Percentiles rank a stretch among this genome's conserved stretches.
Evolutionary conservation across 345 rosid species (phyloP).

Genomic region (Orychophragmus violaceus): DNA sequence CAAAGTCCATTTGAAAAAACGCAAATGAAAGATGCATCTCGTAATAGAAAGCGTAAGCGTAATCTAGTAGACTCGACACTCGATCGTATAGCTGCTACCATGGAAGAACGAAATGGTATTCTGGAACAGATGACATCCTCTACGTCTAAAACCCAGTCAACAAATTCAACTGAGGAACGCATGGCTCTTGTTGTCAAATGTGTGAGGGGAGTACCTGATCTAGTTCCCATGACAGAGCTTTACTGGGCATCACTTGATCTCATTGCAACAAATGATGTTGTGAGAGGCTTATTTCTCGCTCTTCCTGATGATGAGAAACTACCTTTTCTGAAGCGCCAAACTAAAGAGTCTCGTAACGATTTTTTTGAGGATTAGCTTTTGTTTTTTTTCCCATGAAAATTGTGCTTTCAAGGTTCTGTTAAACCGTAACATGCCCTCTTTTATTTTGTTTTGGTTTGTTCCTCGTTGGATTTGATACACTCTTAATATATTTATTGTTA

Average conservation of each 20-base stretch:
- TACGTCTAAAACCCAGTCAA: neutral
- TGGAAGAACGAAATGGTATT: neutral
- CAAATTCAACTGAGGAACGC: neutral
- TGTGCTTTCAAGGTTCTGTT: too few species aligned
- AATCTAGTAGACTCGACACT: neutral
- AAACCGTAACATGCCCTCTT: too few species aligned
- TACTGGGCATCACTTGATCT: neutral
- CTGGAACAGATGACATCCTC: neutral
- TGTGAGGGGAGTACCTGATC: neutral
- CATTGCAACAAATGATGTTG: neutral
- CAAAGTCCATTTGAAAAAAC: neutral
- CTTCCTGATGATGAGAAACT: neutral
- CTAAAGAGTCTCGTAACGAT: neutral
- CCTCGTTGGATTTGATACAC: neutral
- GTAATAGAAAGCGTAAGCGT: neutral
- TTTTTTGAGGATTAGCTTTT: neutral
- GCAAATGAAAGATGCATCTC: neutral
- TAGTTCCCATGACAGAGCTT: neutral
- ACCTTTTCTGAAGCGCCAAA: neutral
- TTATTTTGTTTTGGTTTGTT: neutral
- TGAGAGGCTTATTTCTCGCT: neutral
- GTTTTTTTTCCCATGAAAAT: neutral
- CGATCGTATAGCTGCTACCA: slow-evolving; percentile 1
- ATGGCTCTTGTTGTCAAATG: neutral
- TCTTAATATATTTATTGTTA: neutral